Conservation (phyloP, 176 grass and related monocot species). For the Musa schizocarpa region DNA sequence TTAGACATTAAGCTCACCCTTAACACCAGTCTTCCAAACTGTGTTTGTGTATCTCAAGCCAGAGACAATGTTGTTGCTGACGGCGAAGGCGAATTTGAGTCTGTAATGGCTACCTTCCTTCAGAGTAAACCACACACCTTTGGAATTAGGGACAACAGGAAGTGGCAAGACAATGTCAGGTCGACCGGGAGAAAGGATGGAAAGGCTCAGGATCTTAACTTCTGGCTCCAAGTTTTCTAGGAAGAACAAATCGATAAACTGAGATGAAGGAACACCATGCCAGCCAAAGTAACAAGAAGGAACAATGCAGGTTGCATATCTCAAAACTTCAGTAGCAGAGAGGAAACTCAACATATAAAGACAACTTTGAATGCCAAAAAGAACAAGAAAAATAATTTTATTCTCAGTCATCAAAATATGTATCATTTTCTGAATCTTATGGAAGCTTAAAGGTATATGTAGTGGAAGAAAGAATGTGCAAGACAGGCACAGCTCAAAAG, state of each 20-base stretch:
- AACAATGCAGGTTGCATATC: neutral
- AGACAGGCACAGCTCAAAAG: no score
- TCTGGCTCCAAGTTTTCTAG: slow-evolving; percentile 74
- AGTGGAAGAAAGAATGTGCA: no score
- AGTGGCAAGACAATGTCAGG: slow-evolving; percentile 68
- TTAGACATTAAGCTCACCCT: slow-evolving; percentile 29
- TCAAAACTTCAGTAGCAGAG: no score
- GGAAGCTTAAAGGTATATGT: no score
- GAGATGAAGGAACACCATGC: neutral
- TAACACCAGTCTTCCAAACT: slow-evolving; percentile 91
- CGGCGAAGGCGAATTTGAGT: slow-evolving; percentile 93
- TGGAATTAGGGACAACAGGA: slow-evolving; percentile 55
- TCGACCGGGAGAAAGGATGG: slow-evolving; percentile 56
- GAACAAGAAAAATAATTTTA: no score
- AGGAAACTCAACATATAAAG: no score
- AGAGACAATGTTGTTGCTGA: slow-evolving; percentile 90
- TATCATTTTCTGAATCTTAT: no score
- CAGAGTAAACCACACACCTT: slow-evolving; percentile 80
- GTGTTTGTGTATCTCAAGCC: slow-evolving; percentile 91
- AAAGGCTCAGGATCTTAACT: slow-evolving; percentile 83
- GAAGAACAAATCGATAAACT: neutral
- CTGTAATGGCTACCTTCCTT: slow-evolving; percentile 82
- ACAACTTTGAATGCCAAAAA: no score
- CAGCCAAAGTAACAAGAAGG: neutral
- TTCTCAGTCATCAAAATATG: no score